Evolutionary conservation across 148 eudicot genomes (phyloP).

Genomic region (Arbutus unedo): DNA sequence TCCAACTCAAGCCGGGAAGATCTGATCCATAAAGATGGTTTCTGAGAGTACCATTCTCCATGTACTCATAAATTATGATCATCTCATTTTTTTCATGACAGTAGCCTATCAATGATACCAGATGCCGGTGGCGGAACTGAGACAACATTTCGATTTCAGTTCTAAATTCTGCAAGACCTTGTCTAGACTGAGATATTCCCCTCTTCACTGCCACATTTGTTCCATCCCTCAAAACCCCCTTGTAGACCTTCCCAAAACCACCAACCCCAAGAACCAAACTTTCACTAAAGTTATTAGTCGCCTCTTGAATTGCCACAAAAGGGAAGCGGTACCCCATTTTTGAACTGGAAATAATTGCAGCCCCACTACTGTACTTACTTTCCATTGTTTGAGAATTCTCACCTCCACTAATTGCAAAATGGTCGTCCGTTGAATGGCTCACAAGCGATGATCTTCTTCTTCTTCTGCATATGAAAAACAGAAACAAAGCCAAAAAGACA

Average conservation of each 20-base stretch:
- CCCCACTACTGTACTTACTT: constrained; percentile 20
- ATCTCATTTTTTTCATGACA: constrained; percentile 59
- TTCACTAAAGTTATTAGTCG: constrained; percentile 56
- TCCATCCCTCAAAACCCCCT: constrained; percentile 46
- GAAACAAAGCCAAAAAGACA: constrained; percentile 23
- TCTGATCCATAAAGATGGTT: constrained; percentile 52
- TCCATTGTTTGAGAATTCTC: constrained; percentile 2
- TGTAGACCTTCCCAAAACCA: constrained; percentile 71
- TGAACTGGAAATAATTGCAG: constrained; percentile 22
- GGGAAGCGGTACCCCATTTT: constrained; percentile 47
- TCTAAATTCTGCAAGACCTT: constrained; percentile 50
- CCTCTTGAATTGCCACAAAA: constrained; percentile 44
- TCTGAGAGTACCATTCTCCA: constrained; percentile 67
- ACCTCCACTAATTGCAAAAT: constrained; percentile 14
- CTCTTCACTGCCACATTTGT: constrained; percentile 59
- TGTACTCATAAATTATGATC: constrained; percentile 66
- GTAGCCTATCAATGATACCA: constrained; percentile 63
- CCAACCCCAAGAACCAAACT: constrained; percentile 56
- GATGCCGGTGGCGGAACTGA: constrained; percentile 71
- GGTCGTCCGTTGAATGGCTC: constrained; percentile 12
- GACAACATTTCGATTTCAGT: constrained; percentile 73
- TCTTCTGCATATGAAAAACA: constrained; percentile 29
- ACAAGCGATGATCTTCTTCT: constrained; percentile 30
- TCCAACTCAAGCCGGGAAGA: constrained; percentile 52
- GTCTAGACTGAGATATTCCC: constrained; percentile 47